A percentile compares a stretch with the other conserved stretches of the same genome.
phyloP scores from a whole-genome alignment of 352 stramenopile species.

The Pythium utonaiense region DNA sequence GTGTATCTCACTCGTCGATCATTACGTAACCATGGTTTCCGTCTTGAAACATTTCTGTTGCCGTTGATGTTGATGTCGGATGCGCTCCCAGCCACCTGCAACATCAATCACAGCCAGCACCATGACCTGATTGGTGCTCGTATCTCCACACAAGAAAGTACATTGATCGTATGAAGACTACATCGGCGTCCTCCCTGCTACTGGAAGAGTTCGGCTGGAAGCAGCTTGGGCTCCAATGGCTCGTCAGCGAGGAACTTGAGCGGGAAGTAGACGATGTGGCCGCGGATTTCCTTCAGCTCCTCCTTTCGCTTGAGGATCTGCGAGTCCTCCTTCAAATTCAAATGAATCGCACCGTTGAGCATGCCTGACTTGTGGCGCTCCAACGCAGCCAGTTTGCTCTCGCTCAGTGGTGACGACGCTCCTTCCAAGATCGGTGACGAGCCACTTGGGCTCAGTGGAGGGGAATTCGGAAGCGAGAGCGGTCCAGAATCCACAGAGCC shows the following conservation, averaged over 20 bases:
- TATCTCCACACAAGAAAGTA: background rate
- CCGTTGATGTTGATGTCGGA: background rate
- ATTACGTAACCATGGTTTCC: background rate
- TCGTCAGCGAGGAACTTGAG: conserved; percentile 82
- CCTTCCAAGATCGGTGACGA: background rate
- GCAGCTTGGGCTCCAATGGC: conserved; percentile 74
- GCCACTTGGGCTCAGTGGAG: background rate
- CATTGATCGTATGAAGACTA: background rate
- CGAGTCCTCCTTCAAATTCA: conserved; percentile 66
- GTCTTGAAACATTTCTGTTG: no score
- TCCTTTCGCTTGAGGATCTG: conserved; percentile 62
- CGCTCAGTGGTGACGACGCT: background rate
- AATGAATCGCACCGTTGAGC: conserved; percentile 57
- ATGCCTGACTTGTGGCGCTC: conserved; percentile 22
- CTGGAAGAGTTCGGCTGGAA: conserved; percentile 81
- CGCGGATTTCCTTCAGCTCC: conserved; percentile 62
- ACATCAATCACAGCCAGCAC: no score
- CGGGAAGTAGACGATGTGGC: conserved; percentile 86
- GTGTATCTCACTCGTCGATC: background rate
- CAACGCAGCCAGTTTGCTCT: background rate
- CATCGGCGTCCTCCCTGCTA: conserved; percentile 16
- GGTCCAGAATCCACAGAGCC: background rate
- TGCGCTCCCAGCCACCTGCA: no score
- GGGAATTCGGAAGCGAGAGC: background rate
- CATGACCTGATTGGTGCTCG: no score